These are phyloP conservation scores for Gloeopeniophorella convolvens DNA, from an alignment of 768 basidiomycete genomes.

Conservation along the genomic window DNA sequence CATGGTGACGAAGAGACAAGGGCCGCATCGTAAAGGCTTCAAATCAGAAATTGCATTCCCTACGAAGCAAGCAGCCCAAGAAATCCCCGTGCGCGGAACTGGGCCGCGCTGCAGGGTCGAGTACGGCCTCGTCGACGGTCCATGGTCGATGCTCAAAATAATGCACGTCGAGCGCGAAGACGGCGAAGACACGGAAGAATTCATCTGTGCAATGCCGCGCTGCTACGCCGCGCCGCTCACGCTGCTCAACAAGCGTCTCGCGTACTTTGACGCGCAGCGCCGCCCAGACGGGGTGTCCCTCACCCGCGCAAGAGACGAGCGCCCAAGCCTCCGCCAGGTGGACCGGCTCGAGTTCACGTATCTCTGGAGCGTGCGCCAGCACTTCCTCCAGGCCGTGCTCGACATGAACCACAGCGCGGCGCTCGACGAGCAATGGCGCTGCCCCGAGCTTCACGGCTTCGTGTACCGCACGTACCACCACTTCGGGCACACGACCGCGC, in stretches of 20 bases:
- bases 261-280: constrained; percentile 14
- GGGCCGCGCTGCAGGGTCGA: constrained; percentile 9
- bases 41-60: not conserved
- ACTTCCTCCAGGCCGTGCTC: constrained; percentile 5
- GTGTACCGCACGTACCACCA: constrained; percentile 10
- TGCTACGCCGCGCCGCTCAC: constrained; percentile 15
- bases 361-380: constrained; percentile 9
- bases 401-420: constrained; percentile 8
- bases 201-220: constrained; percentile 8
- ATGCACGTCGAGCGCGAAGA: not conserved
- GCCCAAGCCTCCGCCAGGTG: not conserved
- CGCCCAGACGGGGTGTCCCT: constrained; percentile 1
- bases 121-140: not conserved
- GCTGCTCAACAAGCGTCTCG: constrained; percentile 11
- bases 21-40: not conserved
- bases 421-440: constrained; percentile 6
- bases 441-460: constrained; percentile 3
- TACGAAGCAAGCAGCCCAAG: not conserved
- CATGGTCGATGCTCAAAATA: constrained; percentile 5
- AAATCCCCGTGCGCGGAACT: not conserved
- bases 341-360: constrained; percentile 2
- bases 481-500: not conserved
- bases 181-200: not conserved
- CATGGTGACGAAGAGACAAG: not conserved
- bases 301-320: not conserved